Evolutionary conservation across 192 early-diverging fungal species (phyloP), one percentile per base, ranked within the genome.

Genomic region (Backusella morwellensis): DNA sequence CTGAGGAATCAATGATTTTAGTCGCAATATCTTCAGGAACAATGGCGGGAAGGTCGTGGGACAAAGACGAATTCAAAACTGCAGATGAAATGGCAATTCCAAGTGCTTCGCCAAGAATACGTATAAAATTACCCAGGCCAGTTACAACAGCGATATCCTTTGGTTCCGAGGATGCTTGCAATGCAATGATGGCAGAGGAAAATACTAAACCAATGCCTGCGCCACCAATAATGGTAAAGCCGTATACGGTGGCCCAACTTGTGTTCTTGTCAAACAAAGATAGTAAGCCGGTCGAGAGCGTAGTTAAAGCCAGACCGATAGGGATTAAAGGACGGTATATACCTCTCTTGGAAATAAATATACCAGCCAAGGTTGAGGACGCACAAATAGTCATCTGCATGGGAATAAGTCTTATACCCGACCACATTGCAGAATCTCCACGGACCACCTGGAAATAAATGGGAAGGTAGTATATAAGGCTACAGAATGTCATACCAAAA

Each of bases 241-340:
- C 77, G 47, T 76, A 79, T 5, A 77, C 42, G 26, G 15, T 47
- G 29, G 70, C 52, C 44, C 35, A 83, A 44, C 36, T 38, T 23
- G 75, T 70, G 38, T 77, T 11, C 3, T 35, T 81, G 78, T 87
- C 84, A 29, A 95, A 80, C 11, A 89, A 80, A 17, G 90, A 85
- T 15, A 93, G 80, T 41, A 98, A 86, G 21, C 86, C 90, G 66
- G 81, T 73, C 14, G 92, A 94, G 42, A 91, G 54, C 4, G 85
- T 83, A 34, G 93, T 83, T 23, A 95, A 63, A 4, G 86, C 74
- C 15, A 87, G 82, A 15, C 94, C 95, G 5, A 87, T 35, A 40
- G 87, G 78, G 73, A 73, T 50, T 26, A 79, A 70, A 59, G 81
- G 77, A 8, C 40, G 56, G 38, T 63, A 83, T 34, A 54, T 38